Conservation (phyloP, 2,329 filamentous ascomycete genomes). For the Teratosphaeria pseudoeucalypti region DNA sequence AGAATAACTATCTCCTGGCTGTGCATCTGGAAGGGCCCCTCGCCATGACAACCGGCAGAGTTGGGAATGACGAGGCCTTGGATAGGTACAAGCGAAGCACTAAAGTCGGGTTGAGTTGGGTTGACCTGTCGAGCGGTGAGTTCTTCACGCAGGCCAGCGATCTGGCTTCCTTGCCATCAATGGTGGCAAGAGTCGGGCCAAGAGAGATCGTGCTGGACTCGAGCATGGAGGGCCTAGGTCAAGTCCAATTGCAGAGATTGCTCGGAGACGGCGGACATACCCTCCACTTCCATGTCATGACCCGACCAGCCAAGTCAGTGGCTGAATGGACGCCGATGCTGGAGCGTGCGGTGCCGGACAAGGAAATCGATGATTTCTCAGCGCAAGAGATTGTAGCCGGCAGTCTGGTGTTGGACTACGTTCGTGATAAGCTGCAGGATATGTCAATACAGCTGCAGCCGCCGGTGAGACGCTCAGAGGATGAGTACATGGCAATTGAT, state of each 20-base stretch:
- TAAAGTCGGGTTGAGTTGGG: conserved; percentile 73
- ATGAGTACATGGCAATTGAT: conserved; percentile 82
- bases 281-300: conserved; percentile 57
- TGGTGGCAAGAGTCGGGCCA: conserved; percentile 71
- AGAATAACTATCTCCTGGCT: conserved; percentile 85
- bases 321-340: conserved; percentile 66
- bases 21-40: conserved; percentile 48
- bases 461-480: conserved; percentile 61
- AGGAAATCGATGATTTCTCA: conserved; percentile 49
- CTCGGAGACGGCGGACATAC: conserved; percentile 46
- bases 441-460: conserved; percentile 72
- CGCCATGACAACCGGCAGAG: not conserved
- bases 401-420: conserved; percentile 72
- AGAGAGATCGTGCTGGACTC: conserved; percentile 71
- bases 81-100: conserved; percentile 27
- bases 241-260: conserved; percentile 14
- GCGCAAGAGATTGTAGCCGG: conserved; percentile 64
- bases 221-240: conserved; percentile 38
- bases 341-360: conserved; percentile 55
- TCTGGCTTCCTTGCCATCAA: conserved; percentile 62
- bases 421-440: conserved; percentile 66
- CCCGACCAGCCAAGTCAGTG: conserved; percentile 36
- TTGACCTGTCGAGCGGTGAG: conserved; percentile 88
- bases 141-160: conserved; percentile 77
- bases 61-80: conserved; percentile 12